phyloP scores from a whole-genome alignment of 768 basidiomycete species.

The Suillus subluteus region DNA sequence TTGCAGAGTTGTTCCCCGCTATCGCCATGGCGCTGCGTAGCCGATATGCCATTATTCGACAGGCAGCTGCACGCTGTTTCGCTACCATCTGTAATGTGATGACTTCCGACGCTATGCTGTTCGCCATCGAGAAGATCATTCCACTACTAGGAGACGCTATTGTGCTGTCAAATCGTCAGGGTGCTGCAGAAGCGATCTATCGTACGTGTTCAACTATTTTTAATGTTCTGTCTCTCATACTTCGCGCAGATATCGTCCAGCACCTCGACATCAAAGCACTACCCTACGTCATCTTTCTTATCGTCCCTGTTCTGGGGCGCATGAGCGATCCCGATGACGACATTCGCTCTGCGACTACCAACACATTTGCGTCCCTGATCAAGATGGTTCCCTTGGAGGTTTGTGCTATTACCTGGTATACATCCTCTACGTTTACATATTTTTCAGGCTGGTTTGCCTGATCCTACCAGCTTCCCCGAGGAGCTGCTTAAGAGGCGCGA shows the following conservation, averaged over 20 bases:
- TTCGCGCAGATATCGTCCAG: constrained; percentile 79
- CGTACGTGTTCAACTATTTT: constrained; percentile 57
- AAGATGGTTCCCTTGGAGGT: constrained; percentile 99
- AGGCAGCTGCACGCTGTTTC: constrained; percentile 84
- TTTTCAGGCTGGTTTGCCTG: constrained; percentile 88
- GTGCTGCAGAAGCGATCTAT: constrained; percentile 87
- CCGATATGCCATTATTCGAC: constrained; percentile 86
- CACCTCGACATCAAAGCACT: constrained; percentile 91
- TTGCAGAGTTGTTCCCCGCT: constrained; percentile 75
- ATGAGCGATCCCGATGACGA: constrained; percentile 97
- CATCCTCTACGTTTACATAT: neutral
- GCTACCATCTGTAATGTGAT: constrained; percentile 88
- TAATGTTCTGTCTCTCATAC: constrained; percentile 18
- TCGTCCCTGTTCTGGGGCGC: constrained; percentile 93
- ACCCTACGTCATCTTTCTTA: constrained; percentile 95
- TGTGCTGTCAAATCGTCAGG: constrained; percentile 78
- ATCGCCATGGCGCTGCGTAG: constrained; percentile 81
- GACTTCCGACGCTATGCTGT: constrained; percentile 84
- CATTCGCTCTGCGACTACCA: constrained; percentile 92
- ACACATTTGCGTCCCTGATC: constrained; percentile 94
- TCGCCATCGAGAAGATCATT: constrained; percentile 83
- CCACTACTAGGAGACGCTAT: constrained; percentile 83
- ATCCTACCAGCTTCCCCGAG: constrained; percentile 89
- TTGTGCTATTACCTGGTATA: constrained; percentile 20
- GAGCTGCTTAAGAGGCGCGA: constrained; percentile 87